phyloP scores from a whole-genome alignment of 1,284 basidiomycete genomes.

The Austroboletus niveus region DNA sequence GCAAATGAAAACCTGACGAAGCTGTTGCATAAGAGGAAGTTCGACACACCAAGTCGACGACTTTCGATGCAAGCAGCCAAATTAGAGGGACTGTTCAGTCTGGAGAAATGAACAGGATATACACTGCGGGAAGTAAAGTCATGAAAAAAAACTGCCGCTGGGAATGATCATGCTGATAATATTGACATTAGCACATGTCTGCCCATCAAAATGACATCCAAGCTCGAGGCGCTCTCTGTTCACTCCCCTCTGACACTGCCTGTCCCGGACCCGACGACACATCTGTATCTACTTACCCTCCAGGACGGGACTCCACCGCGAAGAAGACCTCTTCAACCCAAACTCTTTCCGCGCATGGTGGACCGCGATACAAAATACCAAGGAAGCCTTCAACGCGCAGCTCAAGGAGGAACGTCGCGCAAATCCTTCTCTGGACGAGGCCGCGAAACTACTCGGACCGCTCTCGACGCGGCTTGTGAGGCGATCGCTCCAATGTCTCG shows the following conservation, averaged over 20 bases:
- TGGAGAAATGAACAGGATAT: too few relatives aligned
- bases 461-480: slow-evolving; percentile 73
- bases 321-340: slow-evolving; percentile 96
- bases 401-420: slow-evolving; percentile 54
- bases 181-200: too few relatives aligned
- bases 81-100: too few relatives aligned
- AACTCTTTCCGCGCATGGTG: slow-evolving; percentile 92
- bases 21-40: too few relatives aligned
- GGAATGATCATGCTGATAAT: too few relatives aligned
- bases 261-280: slow-evolving; percentile 76
- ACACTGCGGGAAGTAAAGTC: too few relatives aligned
- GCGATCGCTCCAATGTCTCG: slow-evolving; percentile 73
- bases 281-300: slow-evolving; percentile 73
- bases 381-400: slow-evolving; percentile 59
- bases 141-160: too few relatives aligned
- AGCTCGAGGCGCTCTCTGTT: slow-evolving; percentile 52
- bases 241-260: slow-evolving; percentile 84
- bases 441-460: slow-evolving; percentile 61
- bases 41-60: too few relatives aligned
- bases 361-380: slow-evolving; percentile 78
- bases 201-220: slow-evolving; percentile 38
- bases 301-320: slow-evolving; percentile 74
- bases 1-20: too few relatives aligned
- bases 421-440: slow-evolving; percentile 45
- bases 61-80: too few relatives aligned